Conservation (phyloP, 2,329 filamentous ascomycete genomes). For the Aschersonia sp. region DNA sequence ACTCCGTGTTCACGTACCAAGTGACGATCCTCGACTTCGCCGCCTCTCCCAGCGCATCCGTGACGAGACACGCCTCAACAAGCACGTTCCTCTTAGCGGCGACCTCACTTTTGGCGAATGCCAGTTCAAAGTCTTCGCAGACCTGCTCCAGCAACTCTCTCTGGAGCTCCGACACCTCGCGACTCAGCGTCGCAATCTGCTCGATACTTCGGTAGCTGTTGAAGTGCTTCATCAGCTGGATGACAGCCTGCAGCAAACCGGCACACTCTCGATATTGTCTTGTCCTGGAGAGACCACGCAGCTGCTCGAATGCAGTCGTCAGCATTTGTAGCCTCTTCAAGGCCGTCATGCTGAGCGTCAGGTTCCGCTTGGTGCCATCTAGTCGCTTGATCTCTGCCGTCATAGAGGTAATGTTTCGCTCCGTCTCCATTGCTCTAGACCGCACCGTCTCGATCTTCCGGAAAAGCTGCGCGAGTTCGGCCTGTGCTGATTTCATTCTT, state of each 20-base stretch:
- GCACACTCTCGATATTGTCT: constrained; percentile 92
- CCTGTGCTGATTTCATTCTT: constrained; percentile 82
- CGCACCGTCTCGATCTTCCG: constrained; percentile 89
- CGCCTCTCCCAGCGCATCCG: constrained; percentile 85
- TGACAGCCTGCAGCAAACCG: constrained; percentile 80
- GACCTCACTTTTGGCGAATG: constrained; percentile 81
- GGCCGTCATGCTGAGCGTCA: constrained; percentile 94
- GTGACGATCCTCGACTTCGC: constrained; percentile 71
- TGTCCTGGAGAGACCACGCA: constrained; percentile 67
- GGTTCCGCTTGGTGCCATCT: constrained; percentile 90
- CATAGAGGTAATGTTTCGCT: constrained; percentile 95
- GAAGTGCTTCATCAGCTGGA: constrained; percentile 97
- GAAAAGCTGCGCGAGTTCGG: constrained; percentile 80
- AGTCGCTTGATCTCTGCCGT: constrained; percentile 96
- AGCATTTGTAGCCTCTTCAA: constrained; percentile 96
- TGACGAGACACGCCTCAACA: constrained; percentile 78
- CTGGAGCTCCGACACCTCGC: constrained; percentile 87
- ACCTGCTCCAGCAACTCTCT: constrained; percentile 87
- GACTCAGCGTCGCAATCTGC: constrained; percentile 85
- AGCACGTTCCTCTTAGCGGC: constrained; percentile 53
- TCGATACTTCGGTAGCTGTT: constrained; percentile 96
- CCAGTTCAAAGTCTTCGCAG: constrained; percentile 97
- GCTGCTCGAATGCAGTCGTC: constrained; percentile 96
- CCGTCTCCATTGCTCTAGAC: constrained; percentile 76
- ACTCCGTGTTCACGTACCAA: constrained; percentile 96